phyloP scores from a whole-genome alignment of 495 filamentous ascomycete genomes.

The Penicillium crystallinum region DNA sequence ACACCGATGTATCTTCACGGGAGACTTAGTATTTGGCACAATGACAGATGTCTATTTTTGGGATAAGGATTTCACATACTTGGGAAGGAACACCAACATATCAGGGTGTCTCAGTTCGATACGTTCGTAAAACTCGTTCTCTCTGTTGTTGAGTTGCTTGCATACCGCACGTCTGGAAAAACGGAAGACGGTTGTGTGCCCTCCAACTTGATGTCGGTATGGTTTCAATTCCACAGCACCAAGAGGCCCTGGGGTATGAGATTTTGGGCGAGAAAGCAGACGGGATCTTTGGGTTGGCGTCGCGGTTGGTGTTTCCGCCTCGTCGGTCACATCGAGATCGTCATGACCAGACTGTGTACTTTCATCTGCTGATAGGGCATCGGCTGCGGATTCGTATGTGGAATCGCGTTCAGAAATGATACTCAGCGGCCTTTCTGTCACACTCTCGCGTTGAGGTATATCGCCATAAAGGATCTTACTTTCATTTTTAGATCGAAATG shows the following conservation, averaged over 20 bases:
- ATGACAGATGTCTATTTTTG: not conserved
- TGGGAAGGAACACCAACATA: constrained; percentile 83
- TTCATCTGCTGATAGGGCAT: constrained; percentile 53
- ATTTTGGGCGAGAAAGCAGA: constrained; percentile 23
- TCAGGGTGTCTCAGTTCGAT: constrained; percentile 87
- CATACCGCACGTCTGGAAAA: constrained; percentile 94
- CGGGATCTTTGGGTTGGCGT: constrained; percentile 43
- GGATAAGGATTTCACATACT: constrained; percentile 50
- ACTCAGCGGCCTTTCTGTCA: constrained; percentile 31
- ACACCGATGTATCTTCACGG: constrained; percentile 84
- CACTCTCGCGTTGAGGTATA: constrained; percentile 35
- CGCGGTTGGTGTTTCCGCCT: constrained; percentile 58
- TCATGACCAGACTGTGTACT: constrained; percentile 44
- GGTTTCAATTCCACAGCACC: constrained; percentile 95
- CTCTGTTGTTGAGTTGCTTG: constrained; percentile 93
- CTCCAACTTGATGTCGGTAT: constrained; percentile 94
- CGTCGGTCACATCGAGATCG: constrained; percentile 51
- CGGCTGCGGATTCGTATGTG: constrained; percentile 60
- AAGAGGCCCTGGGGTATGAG: constrained; percentile 51
- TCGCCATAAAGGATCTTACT: constrained; percentile 59
- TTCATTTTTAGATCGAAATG: constrained; percentile 55
- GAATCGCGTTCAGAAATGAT: constrained; percentile 42
- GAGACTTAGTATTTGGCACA: constrained; percentile 18
- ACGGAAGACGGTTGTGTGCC: constrained; percentile 91
- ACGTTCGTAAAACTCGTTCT: constrained; percentile 98